Percentiles rank a stretch among this genome's conserved stretches.
phyloP scores from a whole-genome alignment of 2,329 filamentous ascomycete genomes.

The Dothistroma septosporum region DNA sequence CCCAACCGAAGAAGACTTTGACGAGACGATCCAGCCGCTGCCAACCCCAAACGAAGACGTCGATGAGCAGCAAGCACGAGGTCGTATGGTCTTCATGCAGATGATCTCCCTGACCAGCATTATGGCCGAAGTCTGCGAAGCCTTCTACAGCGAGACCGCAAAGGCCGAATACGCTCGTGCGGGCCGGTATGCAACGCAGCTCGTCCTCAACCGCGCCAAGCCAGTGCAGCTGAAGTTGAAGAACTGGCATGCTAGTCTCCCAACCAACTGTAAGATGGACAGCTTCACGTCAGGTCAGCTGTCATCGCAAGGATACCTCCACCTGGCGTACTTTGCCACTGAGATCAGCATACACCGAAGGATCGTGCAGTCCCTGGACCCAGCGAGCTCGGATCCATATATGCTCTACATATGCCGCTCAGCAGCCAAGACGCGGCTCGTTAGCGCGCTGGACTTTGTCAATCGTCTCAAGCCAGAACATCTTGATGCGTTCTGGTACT shows the following conservation, averaged over 20 bases:
- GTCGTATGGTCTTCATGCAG: constrained; percentile 66
- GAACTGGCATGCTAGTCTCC: constrained; percentile 74
- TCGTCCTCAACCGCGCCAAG: constrained; percentile 71
- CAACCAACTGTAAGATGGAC: constrained; percentile 62
- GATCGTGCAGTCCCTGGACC: constrained; percentile 75
- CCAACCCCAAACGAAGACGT: constrained; percentile 49
- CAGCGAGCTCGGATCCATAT: constrained; percentile 61
- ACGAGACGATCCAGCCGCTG: constrained; percentile 56
- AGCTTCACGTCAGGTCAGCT: constrained; percentile 40
- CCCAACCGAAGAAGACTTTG: constrained; percentile 65
- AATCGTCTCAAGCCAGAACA: constrained; percentile 85
- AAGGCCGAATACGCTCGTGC: constrained; percentile 64
- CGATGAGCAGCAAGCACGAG: constrained; percentile 59
- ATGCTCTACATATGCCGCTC: constrained; percentile 88
- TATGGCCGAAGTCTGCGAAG: constrained; percentile 74
- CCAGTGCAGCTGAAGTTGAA: constrained; percentile 78
- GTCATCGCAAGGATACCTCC: constrained; percentile 60
- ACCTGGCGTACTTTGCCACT: constrained; percentile 87
- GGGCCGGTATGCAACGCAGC: constrained; percentile 64
- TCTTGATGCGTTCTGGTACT: constrained; percentile 89
- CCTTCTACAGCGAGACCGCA: constrained; percentile 76
- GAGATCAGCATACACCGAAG: constrained; percentile 90
- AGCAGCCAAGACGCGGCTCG: constrained; percentile 87
- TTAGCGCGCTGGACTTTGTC: constrained; percentile 96
- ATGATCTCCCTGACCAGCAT: constrained; percentile 73